A percentile compares a stretch with the other conserved stretches of the same genome.
Evolutionary conservation across 495 filamentous ascomycete species (phyloP).

Genomic region (Hyaloscypha bicolor): DNA sequence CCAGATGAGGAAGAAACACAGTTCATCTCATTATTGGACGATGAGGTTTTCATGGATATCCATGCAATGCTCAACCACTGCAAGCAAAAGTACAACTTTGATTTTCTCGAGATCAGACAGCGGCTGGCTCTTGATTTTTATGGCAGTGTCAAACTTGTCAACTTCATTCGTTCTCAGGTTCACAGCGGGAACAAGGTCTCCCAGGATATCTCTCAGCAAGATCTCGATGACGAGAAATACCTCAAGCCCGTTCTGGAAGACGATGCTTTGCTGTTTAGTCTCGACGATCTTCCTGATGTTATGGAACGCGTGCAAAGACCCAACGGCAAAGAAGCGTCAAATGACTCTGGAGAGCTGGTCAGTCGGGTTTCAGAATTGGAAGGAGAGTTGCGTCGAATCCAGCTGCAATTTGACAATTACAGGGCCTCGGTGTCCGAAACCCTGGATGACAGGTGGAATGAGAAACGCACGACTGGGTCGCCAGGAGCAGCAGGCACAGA

Average conservation of each 20-base stretch:
- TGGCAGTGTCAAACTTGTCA: slow-evolving; percentile 80
- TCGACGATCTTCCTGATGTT: slow-evolving; percentile 70
- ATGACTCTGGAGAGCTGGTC: slow-evolving; percentile 45
- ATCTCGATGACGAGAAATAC: slow-evolving; percentile 74
- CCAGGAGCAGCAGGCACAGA: slow-evolving; percentile 30
- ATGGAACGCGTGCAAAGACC: slow-evolving; percentile 34
- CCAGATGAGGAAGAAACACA: slow-evolving; percentile 61
- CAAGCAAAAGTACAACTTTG: slow-evolving; percentile 71
- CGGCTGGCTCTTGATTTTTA: slow-evolving; percentile 77
- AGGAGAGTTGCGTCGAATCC: slow-evolving; percentile 63
- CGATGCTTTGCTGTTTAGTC: slow-evolving; percentile 79
- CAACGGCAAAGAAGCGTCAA: slow-evolving; percentile 37
- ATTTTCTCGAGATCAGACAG: slow-evolving; percentile 67
- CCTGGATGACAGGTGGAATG: slow-evolving; percentile 68
- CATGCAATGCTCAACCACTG: slow-evolving; percentile 70
- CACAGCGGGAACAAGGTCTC: slow-evolving; percentile 53
- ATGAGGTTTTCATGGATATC: slow-evolving; percentile 65
- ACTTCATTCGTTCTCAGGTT: slow-evolving; percentile 68
- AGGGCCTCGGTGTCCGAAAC: slow-evolving; percentile 67
- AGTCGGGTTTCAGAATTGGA: slow-evolving; percentile 68
- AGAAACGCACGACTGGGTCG: slow-evolving; percentile 34
- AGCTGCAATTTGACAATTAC: slow-evolving; percentile 72
- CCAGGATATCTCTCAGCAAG: slow-evolving; percentile 54
- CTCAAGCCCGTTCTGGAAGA: slow-evolving; percentile 87
- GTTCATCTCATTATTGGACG: slow-evolving; percentile 72